These are phyloP conservation scores for Teunomyces barrocoloradensis DNA, from an alignment of 805 yeast genomes.

Conservation along the genomic window DNA sequence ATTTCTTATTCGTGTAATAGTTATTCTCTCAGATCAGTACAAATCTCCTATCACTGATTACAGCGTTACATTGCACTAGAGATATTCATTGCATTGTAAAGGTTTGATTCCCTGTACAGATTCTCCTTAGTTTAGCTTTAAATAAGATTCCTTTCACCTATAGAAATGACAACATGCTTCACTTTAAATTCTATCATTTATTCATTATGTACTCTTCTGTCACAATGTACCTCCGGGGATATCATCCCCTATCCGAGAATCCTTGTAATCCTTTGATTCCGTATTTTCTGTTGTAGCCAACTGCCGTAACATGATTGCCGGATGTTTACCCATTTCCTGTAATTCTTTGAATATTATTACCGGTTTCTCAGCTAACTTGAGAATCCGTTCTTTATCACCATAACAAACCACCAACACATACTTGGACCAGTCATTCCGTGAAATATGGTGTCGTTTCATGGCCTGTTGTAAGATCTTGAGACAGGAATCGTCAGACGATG, in stretches of 20 bases:
- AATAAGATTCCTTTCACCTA: no score
- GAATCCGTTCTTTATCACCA: conserved; percentile 83
- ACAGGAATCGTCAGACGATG: conserved; percentile 89
- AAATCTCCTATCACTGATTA: no score
- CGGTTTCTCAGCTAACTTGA: conserved; percentile 85
- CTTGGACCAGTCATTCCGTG: conserved; percentile 78
- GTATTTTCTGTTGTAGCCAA: conserved; percentile 47
- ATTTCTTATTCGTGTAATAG: no score
- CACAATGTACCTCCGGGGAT: conserved; percentile 45
- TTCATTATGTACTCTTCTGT: background rate
- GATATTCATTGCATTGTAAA: no score
- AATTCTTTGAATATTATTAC: conserved; percentile 80
- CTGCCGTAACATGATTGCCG: conserved; percentile 89
- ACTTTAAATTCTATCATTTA: background rate
- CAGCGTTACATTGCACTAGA: no score
- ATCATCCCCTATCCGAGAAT: conserved; percentile 41
- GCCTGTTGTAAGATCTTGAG: conserved; percentile 85
- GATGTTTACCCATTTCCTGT: conserved; percentile 80
- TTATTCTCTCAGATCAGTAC: no score
- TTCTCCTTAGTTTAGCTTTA: no score
- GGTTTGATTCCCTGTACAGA: no score
- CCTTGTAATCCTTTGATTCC: conserved; percentile 25
- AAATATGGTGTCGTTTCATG: conserved; percentile 77
- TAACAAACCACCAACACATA: conserved; percentile 87
- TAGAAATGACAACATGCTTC: background rate